Base-by-base conservation (phyloP, 805 yeast genomes). In the Dipodascopsis uninucleata region DNA sequence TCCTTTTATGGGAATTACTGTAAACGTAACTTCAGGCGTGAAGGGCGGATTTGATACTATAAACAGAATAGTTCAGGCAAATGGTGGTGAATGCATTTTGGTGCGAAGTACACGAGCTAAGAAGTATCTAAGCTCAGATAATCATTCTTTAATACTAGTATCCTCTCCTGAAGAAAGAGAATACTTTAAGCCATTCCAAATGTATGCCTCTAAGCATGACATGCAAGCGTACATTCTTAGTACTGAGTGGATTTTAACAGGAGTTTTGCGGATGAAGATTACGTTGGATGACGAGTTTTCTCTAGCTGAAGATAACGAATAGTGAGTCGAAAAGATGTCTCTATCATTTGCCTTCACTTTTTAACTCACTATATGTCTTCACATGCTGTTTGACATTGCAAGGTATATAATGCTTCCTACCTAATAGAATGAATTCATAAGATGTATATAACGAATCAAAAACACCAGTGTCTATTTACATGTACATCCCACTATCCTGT, bases 21-120 rank as follows among this genome's bases (percentile, higher is more conserved):
- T 85, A 54, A 76, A 78, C 54, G 64, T 85, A 5, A 75, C 86
- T 0, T 56, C 75, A 0, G 73, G 71, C 26, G 70, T 82, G 21
- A 76, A 77, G 12, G 89, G 87, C 28, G 85, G 87, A 0, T 60
- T 70, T 3, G 71, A 71, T 0, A 71, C 78, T 2, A 73, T 83
- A 5, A 65, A 76, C 5, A 71, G 74, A 34, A 80, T 85, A 20
- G 65, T 85, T 5, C 65, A 62, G 28, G 73, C 79, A 1, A 88
- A 85, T 58, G 89, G 88, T 0, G 71, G 71, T 2, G 56, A 60
- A 10, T 61, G 64, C 5, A 54, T 58, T 21, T 47, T 55, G 1
- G 28, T 68, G 26, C 66, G 65, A 41, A 43, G 61, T 1, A 33
- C 60, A 9, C 36, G 54, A 17, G 47, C 49, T n/a, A 52, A 46